These are phyloP conservation scores for Neurospora terricola DNA, from an alignment of 495 filamentous ascomycete species.

Conservation along the genomic window DNA sequence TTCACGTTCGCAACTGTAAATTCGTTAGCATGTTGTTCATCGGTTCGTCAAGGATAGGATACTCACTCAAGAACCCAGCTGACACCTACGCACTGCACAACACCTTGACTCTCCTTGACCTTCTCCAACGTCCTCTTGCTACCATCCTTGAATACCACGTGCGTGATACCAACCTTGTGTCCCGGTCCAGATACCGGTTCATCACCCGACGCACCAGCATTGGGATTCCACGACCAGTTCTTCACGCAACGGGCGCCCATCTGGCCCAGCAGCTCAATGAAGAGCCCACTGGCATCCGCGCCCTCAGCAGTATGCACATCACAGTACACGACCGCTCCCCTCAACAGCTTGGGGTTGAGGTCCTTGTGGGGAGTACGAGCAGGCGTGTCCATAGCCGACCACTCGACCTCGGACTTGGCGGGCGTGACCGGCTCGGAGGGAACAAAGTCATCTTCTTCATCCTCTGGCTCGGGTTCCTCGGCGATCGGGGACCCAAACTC, in stretches of 20 bases:
- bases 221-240: slow-evolving; percentile 77
- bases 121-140: slow-evolving; percentile 80
- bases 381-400: slow-evolving; percentile 45
- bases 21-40: not conserved
- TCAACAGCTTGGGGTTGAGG: slow-evolving; percentile 42
- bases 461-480: not conserved
- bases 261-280: slow-evolving; percentile 67
- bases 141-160: slow-evolving; percentile 93
- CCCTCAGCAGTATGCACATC: slow-evolving; percentile 91
- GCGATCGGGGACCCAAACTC: not conserved
- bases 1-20: slow-evolving; percentile 63
- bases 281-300: slow-evolving; percentile 74
- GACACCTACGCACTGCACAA: slow-evolving; percentile 76
- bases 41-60: not conserved
- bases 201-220: not conserved
- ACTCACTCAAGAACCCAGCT: slow-evolving; percentile 83
- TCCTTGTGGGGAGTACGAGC: slow-evolving; percentile 43
- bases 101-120: slow-evolving; percentile 60
- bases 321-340: slow-evolving; percentile 75
- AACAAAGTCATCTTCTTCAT: not conserved
- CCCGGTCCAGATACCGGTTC: not conserved
- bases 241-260: slow-evolving; percentile 83
- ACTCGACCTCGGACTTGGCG: slow-evolving; percentile 27
- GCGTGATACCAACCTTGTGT: slow-evolving; percentile 71
- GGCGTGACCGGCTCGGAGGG: slow-evolving; percentile 18